Percentiles rank a stretch among this genome's conserved stretches.
Evolutionary conservation across 352 stramenopile species (phyloP).

Genomic region (Phytophthora foliorum): DNA sequence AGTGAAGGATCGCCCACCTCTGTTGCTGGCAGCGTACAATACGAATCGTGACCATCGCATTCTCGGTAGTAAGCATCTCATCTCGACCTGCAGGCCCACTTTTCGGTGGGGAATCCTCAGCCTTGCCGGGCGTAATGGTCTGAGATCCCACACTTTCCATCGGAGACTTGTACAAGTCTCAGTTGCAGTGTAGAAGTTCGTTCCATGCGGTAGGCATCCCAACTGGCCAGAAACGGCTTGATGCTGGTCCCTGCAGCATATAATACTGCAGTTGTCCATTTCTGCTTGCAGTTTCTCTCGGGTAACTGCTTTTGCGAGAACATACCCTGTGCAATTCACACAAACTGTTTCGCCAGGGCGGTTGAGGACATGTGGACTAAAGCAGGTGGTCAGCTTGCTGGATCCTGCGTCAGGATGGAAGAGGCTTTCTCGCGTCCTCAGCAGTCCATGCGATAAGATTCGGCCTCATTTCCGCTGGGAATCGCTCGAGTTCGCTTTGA

Average conservation of each 20-base stretch:
- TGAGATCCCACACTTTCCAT: not conserved
- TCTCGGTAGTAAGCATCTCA: no score
- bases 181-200: not conserved
- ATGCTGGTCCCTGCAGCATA: conserved; percentile 3
- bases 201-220: not conserved
- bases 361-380: not conserved
- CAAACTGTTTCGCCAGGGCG: not conserved
- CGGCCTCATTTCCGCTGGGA: conserved; percentile 4
- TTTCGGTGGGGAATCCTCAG: conserved; percentile 19
- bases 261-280: not conserved
- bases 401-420: conserved; percentile 21
- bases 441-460: conserved; percentile 27
- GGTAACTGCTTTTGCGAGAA: not conserved
- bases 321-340: not conserved
- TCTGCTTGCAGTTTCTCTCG: not conserved
- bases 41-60: no score
- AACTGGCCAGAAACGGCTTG: conserved; percentile 17
- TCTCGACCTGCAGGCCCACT: no score
- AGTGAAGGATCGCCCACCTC: no score
- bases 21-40: no score
- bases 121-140: conserved; percentile 7
- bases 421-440: conserved; percentile 16
- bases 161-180: not conserved
- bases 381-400: conserved; percentile 3
- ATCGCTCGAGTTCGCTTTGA: not conserved